These are phyloP conservation scores for Plasmodium malariae DNA, from an alignment of 169 alveolate species.

Conservation along the genomic window DNA sequence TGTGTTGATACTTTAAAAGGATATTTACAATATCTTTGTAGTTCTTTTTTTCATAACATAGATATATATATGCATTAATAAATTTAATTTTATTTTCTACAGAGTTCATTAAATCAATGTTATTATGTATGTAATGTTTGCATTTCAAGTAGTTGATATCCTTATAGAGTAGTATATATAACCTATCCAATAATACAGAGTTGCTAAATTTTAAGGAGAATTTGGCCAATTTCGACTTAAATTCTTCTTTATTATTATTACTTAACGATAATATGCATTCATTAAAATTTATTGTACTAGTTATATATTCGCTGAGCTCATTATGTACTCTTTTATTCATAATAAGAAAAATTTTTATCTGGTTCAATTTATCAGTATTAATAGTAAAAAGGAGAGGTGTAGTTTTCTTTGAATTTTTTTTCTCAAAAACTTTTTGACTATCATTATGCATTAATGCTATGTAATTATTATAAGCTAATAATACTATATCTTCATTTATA, in stretches of 20 bases:
- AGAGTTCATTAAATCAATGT: constrained; percentile 36
- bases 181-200: constrained; percentile 26
- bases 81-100: constrained; percentile 37
- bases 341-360: constrained; percentile 25
- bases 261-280: constrained; percentile 16
- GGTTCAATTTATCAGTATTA: constrained; percentile 17
- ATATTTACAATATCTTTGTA: constrained; percentile 44
- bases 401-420: not conserved
- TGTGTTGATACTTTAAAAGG: constrained; percentile 26
- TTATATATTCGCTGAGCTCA: not conserved
- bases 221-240: constrained; percentile 15
- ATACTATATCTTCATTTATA: not conserved
- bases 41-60: constrained; percentile 59
- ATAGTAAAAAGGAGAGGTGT: constrained; percentile 7
- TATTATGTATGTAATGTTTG: constrained; percentile 30
- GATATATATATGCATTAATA: constrained; percentile 40
- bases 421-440: not conserved
- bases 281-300: not conserved
- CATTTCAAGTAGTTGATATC: constrained; percentile 36
- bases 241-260: constrained; percentile 21
- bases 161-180: constrained; percentile 15
- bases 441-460: constrained; percentile 48
- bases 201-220: constrained; percentile 16
- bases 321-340: constrained; percentile 9
- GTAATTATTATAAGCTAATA: constrained; percentile 61